Evolutionary conservation across 495 filamentous ascomycete genomes (phyloP).

Genomic region (Haplographium delicatum): DNA sequence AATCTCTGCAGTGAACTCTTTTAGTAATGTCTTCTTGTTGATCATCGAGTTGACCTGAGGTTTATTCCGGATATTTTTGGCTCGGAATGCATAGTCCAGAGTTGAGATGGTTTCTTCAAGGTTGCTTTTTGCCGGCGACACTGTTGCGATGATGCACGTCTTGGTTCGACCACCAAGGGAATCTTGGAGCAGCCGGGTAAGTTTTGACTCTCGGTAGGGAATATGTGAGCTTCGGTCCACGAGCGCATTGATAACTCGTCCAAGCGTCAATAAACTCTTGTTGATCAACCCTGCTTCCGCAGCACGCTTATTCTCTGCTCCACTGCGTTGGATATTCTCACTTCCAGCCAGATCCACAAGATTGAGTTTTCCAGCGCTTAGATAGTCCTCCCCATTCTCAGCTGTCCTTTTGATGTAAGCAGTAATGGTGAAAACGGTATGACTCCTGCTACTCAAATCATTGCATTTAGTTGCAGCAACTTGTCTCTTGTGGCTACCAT

Average conservation of each 20-base stretch:
- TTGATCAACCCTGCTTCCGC: constrained; percentile 96
- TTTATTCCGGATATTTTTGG: constrained; percentile 98
- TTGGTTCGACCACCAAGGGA: constrained; percentile 93
- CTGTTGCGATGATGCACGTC: constrained; percentile 96
- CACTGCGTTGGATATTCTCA: constrained; percentile 94
- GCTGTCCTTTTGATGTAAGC: constrained; percentile 74
- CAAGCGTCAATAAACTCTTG: constrained; percentile 91
- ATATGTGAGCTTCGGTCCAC: constrained; percentile 90
- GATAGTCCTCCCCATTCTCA: constrained; percentile 82
- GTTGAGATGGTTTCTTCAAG: constrained; percentile 97
- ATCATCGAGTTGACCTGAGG: constrained; percentile 89
- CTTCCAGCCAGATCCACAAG: constrained; percentile 94
- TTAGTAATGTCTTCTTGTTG: constrained; percentile 84
- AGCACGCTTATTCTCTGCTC: constrained; percentile 95
- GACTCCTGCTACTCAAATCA: constrained; percentile 90
- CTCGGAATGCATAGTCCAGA: constrained; percentile 92
- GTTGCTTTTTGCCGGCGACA: constrained; percentile 90
- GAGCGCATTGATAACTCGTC: constrained; percentile 94
- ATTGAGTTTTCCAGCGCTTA: constrained; percentile 93
- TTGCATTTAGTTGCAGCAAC: constrained; percentile 98
- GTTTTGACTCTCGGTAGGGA: constrained; percentile 93
- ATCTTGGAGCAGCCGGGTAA: constrained; percentile 91
- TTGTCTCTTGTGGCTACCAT: constrained; percentile 87
- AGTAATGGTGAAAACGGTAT: constrained; percentile 94
- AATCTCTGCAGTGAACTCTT: constrained; percentile 89